These are phyloP conservation scores for Rachicladosporium sp. DNA, from an alignment of 2,329 filamentous ascomycete genomes.

Conservation along the genomic window DNA sequence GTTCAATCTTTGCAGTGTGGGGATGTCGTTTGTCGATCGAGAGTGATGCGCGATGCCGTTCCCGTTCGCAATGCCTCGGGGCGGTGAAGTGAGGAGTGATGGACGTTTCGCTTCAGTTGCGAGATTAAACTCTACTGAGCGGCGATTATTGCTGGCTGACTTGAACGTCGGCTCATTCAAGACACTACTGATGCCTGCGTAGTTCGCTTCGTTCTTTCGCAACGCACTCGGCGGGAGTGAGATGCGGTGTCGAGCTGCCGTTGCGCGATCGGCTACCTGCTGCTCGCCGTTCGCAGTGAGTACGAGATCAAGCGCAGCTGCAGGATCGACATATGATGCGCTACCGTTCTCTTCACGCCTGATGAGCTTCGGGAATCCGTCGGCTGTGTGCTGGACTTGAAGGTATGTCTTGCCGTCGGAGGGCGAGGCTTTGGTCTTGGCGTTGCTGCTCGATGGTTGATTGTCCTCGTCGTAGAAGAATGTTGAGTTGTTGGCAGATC, in stretches of 20 bases:
- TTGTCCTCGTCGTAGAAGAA: slow-evolving; percentile 70
- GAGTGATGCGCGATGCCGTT: slow-evolving; percentile 55
- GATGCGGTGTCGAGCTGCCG: slow-evolving; percentile 30
- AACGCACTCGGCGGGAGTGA: slow-evolving; percentile 25
- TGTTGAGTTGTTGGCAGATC: slow-evolving; percentile 72
- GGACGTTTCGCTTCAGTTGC: slow-evolving; percentile 33
- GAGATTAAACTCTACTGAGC: slow-evolving; percentile 36
- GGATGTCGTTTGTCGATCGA: slow-evolving; percentile 80
- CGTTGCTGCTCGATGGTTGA: slow-evolving; percentile 31
- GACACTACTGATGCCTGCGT: slow-evolving; percentile 27
- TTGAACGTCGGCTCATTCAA: slow-evolving; percentile 28
- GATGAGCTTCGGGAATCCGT: slow-evolving; percentile 77
- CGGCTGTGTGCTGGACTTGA: slow-evolving; percentile 61
- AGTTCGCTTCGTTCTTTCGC: slow-evolving; percentile 19
- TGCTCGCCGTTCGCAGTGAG: slow-evolving; percentile 48
- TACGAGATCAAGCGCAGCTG: slow-evolving; percentile 63
- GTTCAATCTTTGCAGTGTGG: slow-evolving; percentile 63
- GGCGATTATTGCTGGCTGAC: slow-evolving; percentile 29
- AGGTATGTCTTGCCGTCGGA: slow-evolving; percentile 58
- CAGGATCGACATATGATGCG: slow-evolving; percentile 68
- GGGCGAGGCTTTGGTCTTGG: slow-evolving; percentile 38
- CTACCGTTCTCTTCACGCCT: slow-evolving; percentile 46
- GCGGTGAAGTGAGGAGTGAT: slow-evolving; percentile 45
- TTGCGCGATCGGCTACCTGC: slow-evolving; percentile 51
- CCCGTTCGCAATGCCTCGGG: slow-evolving; percentile 43